Conservation (phyloP, 2,329 filamentous ascomycete genomes). For the Akanthomyces uredinophilus region DNA sequence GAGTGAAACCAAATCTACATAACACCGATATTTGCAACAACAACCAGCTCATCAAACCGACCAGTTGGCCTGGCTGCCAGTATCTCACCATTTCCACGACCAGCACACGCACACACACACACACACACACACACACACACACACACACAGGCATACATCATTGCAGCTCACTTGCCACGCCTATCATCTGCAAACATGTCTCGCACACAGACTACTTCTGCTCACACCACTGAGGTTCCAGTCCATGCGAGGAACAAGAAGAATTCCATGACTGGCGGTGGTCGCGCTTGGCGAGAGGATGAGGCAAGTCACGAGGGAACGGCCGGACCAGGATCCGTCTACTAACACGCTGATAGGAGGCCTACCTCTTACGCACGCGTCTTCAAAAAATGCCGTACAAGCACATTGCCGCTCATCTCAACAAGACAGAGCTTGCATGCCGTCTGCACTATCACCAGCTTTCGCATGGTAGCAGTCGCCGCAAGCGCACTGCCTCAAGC, state of each 20-base stretch:
- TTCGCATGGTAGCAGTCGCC: constrained; percentile 74
- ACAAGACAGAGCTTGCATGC: constrained; percentile 84
- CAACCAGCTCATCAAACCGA: neutral
- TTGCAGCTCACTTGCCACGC: constrained; percentile 1
- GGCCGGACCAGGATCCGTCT: neutral
- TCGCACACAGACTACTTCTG: constrained; percentile 43
- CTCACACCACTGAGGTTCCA: constrained; percentile 42
- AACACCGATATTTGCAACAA: neutral
- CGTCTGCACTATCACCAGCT: constrained; percentile 84
- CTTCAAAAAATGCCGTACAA: constrained; percentile 89
- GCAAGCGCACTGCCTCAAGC: constrained; percentile 68
- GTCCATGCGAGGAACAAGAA: constrained; percentile 60
- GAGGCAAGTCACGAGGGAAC: constrained; percentile 51
- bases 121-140: constrained; percentile 13
- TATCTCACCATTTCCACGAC: neutral
- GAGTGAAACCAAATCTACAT: neutral
- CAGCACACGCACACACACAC: constrained; percentile 5
- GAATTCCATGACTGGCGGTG: constrained; percentile 65
- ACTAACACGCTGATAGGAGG: constrained; percentile 51
- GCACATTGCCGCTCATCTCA: constrained; percentile 77
- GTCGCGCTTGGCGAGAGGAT: constrained; percentile 79
- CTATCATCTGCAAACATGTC: constrained; percentile 42
- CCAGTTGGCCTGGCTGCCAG: constrained; percentile 13
- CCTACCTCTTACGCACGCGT: constrained; percentile 77
- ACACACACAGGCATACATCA: constrained; percentile 14